Conservation (phyloP, 2,329 filamentous ascomycete species). For the Xylariaceae sp. region DNA sequence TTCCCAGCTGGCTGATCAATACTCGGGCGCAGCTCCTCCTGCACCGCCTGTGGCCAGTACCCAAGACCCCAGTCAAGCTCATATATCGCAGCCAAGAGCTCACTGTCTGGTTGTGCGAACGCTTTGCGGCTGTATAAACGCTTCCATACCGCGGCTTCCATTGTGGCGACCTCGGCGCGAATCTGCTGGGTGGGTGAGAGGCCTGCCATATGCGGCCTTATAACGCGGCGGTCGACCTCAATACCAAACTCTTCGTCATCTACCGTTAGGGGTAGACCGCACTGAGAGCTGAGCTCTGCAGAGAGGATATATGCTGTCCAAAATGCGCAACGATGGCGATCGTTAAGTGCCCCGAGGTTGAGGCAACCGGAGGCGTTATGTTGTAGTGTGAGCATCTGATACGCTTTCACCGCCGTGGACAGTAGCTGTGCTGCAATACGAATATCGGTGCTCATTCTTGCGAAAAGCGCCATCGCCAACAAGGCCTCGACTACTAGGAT, state of each 20-base stretch:
- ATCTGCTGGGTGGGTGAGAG: conserved; percentile 1
- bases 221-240: neutral
- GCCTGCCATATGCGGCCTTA: neutral
- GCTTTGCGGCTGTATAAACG: conserved; percentile 4
- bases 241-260: conserved; percentile 4
- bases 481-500: conserved; percentile 5
- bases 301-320: conserved; percentile 8
- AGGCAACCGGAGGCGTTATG: conserved; percentile 1
- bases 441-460: conserved; percentile 2
- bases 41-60: conserved; percentile 2
- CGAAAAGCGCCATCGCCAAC: conserved; percentile 6
- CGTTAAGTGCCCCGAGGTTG: neutral
- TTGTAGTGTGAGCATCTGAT: conserved; percentile 1
- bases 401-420: conserved; percentile 2
- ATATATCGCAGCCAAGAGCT: conserved; percentile 1
- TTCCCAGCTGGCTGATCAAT: neutral
- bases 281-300: conserved; percentile 1
- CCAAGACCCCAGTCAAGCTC: neutral
- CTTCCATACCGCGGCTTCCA: conserved; percentile 2
- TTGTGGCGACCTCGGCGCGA: conserved; percentile 1
- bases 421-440: conserved; percentile 5
- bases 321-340: conserved; percentile 4
- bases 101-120: neutral
- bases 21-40: neutral
- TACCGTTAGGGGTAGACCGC: conserved; percentile 2